Base-by-base conservation (phyloP, 2,329 filamentous ascomycete genomes). In the Ophiostoma piceae region DNA sequence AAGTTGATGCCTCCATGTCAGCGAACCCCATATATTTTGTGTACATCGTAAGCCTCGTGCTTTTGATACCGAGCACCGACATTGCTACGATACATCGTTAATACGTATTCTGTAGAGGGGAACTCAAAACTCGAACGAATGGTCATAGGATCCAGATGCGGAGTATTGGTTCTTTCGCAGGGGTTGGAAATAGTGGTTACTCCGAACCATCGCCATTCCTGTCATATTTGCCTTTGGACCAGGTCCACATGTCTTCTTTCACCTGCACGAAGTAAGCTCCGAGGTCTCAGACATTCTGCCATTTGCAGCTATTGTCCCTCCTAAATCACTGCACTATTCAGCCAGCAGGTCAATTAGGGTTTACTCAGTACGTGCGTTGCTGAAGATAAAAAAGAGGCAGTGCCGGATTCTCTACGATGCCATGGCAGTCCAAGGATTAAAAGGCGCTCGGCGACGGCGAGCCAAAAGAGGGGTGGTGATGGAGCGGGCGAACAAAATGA, bases 101-200 rank as follows among this genome's bases (percentile, higher is more conserved):
- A 39, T 41, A 41, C 12, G 12, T 12, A 12, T 12, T 41, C 47
- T 51, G 22, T 22, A 26, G 19, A 26, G 22, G 12, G 22, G 7
- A 57, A 19, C 16, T 47, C 7, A 6, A 57, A 14, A 26, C 39
- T 14, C 39, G 39, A 9, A 57, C 3, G 51, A 5, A 26, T 57
- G 51, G 51, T 57, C 51, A 57, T n/a, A 57, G 22, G 51, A 57
- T 57, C 22, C n/a, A 22, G 22, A 57, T 57, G 51, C 47, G 47
- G 47, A 26, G 51, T 57, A 57, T 47, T 47, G 43, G n/a, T 57
- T 26, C n/a, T 26, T 57, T 11, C 51, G 22, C 22, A 57, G n/a
- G 22, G 22, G 22, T 26, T 14, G 22, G n/a, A 1, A 12, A 11
- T 26, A 57, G n/a, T 57, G 47, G n/a, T 51, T 51, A 51, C 43